Base-by-base conservation (phyloP, 441 rosid species). In the Rhodomyrtus psidioides region DNA sequence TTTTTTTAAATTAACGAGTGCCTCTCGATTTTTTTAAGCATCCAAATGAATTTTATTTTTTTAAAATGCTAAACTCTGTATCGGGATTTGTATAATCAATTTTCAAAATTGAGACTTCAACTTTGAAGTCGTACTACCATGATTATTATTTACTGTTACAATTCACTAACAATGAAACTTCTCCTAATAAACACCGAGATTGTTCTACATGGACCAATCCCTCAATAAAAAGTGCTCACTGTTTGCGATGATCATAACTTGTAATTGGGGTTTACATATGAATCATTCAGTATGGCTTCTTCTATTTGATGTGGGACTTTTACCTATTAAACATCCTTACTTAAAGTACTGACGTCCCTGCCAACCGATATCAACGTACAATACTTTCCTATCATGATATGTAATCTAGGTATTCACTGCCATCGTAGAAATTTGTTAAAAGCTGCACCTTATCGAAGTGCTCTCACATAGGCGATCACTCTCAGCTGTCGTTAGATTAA, bases 281-380 rank as follows among this genome's bases (percentile, higher is more conserved):
- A 65, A 1, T 65, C 12, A 19, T 46, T 65, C 0, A 17, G 1
- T 2, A 65, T 65, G 4, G 15, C 79, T 34, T 34, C 76, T 34
- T 44, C 7, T 10, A 9, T 65, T 30, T 0, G 14, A 65, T 1
- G 15, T 21, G n/a, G 44, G 10, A 17, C 21, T 19, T 30, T 65
- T 6, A 16, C 2, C 10, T 17, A 6, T 30, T 30, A 30, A 8
- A 30, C 19, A 34, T 8, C 76, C 24, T 65, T 34, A 34, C 24
- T 34, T 34, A 34, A 0, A 65, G 6, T 9, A 34, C 3, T 21
- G 1, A 19, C n/a, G 6, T 9, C 49, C 1, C 0, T 3, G 7
- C 34, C 49, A 34, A 34, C 75, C 24, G 12, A 30, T 10, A 1
- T 34, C 15, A 1, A 65, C 1, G 49, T 2, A 34, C 6, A 4